phyloP scores from a whole-genome alignment of 768 basidiomycete species.

The Phylloporus sp. region DNA sequence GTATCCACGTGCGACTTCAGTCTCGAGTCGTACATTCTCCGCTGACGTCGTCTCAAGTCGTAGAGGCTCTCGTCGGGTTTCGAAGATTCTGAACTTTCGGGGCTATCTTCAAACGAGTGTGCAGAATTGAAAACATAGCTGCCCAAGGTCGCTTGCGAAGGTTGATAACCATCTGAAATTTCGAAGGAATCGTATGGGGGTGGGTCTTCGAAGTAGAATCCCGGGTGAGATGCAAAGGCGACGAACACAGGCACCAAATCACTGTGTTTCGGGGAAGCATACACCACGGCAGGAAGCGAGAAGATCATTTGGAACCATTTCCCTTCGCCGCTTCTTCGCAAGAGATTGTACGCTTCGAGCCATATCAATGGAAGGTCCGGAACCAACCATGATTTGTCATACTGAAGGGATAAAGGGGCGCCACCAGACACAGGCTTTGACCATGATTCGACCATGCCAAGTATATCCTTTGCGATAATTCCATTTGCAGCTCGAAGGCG shows the following conservation, averaged over 20 bases:
- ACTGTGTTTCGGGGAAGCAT: conserved; percentile 11
- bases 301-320: conserved; percentile 25
- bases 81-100: background rate
- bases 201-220: conserved; percentile 7
- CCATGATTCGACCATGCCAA: conserved; percentile 10
- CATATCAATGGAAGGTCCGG: conserved; percentile 18
- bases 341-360: conserved; percentile 25
- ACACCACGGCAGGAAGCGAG: conserved; percentile 28
- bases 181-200: conserved; percentile 11
- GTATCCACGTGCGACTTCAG: background rate
- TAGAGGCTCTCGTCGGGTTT: background rate
- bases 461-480: background rate
- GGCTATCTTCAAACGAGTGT: conserved; percentile 2
- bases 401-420: conserved; percentile 9
- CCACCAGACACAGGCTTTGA: background rate
- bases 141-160: background rate
- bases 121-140: background rate
- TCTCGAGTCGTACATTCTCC: background rate
- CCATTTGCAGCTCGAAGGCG: background rate
- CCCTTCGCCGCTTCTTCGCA: conserved; percentile 7
- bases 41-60: background rate
- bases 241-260: conserved; percentile 27
- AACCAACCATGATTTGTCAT: conserved; percentile 24
- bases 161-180: conserved; percentile 8
- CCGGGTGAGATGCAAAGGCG: conserved; percentile 24